Percentiles rank a stretch among this genome's conserved stretches.
Evolutionary conservation across 345 rosid genomes (phyloP).

Genomic region (Salix brachista): DNA sequence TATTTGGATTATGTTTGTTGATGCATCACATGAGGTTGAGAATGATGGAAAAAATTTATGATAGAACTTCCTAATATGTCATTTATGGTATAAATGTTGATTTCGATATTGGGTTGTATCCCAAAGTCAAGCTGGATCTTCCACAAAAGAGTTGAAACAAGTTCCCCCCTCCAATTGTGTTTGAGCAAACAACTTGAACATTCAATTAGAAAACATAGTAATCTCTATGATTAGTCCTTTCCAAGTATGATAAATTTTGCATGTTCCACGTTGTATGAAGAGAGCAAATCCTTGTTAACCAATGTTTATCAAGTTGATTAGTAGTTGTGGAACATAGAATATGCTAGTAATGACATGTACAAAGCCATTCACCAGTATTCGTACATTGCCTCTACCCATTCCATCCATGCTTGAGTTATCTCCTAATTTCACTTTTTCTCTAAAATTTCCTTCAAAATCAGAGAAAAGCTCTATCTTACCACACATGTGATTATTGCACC

Average conservation of each 20-base stretch:
- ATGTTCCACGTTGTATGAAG: neutral
- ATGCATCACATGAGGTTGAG: too few relatives aligned
- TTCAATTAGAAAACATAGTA: neutral
- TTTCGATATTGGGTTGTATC: too few relatives aligned
- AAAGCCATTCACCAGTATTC: neutral
- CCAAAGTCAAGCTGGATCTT: neutral
- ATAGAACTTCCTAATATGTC: too few relatives aligned
- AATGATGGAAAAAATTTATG: too few relatives aligned
- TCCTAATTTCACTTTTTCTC: neutral
- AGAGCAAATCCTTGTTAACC: neutral
- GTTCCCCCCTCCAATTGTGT: neutral
- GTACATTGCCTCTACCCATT: neutral
- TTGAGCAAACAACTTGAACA: neutral
- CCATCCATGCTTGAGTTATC: neutral
- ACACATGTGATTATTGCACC: neutral
- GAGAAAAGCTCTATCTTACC: neutral
- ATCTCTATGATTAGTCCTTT: neutral
- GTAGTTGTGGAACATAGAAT: neutral
- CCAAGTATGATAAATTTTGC: neutral
- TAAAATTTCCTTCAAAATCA: neutral
- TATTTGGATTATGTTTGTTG: too few relatives aligned
- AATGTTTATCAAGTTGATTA: neutral
- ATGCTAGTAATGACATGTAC: neutral
- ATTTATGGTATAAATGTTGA: too few relatives aligned
- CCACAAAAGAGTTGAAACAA: neutral